phyloP scores from a whole-genome alignment of 192 early-diverging fungal genomes.

The Borealophlyctis nickersoniae region DNA sequence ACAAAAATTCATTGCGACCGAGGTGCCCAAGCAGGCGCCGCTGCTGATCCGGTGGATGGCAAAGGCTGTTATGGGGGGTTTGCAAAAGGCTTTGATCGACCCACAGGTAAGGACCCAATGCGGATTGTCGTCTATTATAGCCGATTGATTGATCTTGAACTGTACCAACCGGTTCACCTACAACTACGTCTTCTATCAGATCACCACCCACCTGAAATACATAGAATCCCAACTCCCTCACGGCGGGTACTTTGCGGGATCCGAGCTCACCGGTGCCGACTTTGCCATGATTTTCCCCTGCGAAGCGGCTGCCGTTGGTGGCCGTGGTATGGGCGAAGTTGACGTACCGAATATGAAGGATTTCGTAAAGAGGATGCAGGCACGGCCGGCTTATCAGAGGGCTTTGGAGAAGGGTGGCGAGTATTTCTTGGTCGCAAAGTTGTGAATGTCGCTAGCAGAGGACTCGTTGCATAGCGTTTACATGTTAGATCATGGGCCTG shows the following conservation, averaged over 20 bases:
- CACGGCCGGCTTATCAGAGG: conserved; percentile 26
- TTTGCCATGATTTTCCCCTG: conserved; percentile 41
- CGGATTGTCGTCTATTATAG: conserved; percentile 9
- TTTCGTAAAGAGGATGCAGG: conserved; percentile 29
- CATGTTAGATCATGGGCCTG: too few relatives aligned
- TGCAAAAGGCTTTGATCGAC: conserved; percentile 19
- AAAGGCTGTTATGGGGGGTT: conserved; percentile 7
- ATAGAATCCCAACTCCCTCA: conserved; percentile 36
- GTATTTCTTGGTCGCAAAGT: too few relatives aligned
- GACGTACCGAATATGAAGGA: conserved; percentile 29
- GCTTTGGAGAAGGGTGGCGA: conserved; percentile 44
- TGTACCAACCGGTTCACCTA: too few relatives aligned
- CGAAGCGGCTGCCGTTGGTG: conserved; percentile 17
- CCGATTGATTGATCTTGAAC: too few relatives aligned
- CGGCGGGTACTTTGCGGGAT: conserved; percentile 36
- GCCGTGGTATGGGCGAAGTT: conserved; percentile 7
- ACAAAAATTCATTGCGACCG: neutral
- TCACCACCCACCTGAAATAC: conserved; percentile 11
- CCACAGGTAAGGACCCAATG: conserved; percentile 9
- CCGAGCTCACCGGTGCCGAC: conserved; percentile 41
- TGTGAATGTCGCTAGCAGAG: too few relatives aligned
- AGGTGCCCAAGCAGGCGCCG: conserved; percentile 4
- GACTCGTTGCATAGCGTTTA: too few relatives aligned
- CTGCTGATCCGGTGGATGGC: conserved; percentile 25
- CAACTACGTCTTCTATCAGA: neutral